Evolutionary conservation across 306 rosid genomes (phyloP), one percentile per base, ranked within the genome.

Genomic region (Oxytropis ochrocephala): DNA sequence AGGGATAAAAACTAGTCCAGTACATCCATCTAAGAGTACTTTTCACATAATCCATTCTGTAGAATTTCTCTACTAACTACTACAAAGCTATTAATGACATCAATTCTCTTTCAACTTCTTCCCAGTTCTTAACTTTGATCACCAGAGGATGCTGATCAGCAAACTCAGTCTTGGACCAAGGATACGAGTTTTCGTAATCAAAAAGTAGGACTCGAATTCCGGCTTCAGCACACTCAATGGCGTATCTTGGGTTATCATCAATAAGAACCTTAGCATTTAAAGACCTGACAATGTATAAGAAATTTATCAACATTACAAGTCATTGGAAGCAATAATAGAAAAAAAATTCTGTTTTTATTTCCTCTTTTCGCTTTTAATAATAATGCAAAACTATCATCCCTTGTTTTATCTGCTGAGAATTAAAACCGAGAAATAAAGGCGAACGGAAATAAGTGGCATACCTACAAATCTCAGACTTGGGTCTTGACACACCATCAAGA

Each of bases 401-500:
- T 2, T 21, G 27, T 21, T 1, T 24, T 24, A 1, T 24, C 29
- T 24, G n/a, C n/a, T n/a, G n/a, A n/a, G n/a, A n/a, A n/a, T n/a
- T n/a, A n/a, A n/a, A n/a, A n/a, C n/a, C n/a, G 12, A 61, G 56
- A 69, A 63, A 67, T 38, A 61, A 5, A 64, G 30, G 66, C 47
- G 43, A 41, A 27, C 50, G 5, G 5, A 39, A 27, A 10, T 39
- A 57, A n/a, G 58, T 6, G 51, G 44, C 79, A 78, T 77, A 89
- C 97, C 91, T 84, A 85, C 97, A 92, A 73, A 89, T 89, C 71
- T 92, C 95, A 32, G 96, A 86, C 82, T 92, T 92, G 5, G 95
- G 77, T 80, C 84, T 89, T 11, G 92, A 86, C 24, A 9, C 82
- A 58, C 97, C 97, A 76, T 92, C 78, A 16, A 92, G 87, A 64